These are phyloP conservation scores for Epichloe brachyelytri DNA, from an alignment of 2,329 filamentous ascomycete genomes.

Conservation along the genomic window DNA sequence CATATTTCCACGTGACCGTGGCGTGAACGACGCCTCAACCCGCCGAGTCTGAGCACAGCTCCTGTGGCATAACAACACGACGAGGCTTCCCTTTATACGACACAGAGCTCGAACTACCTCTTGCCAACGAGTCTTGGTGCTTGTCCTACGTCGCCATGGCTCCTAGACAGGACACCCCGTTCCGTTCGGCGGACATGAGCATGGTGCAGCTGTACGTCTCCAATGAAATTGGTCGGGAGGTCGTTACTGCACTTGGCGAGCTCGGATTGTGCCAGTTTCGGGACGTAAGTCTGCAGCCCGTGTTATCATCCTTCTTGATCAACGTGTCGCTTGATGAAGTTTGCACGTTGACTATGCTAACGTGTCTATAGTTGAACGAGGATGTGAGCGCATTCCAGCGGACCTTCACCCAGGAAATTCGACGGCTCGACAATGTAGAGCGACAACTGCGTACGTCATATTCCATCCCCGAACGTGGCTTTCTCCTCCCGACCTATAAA, in stretches of 20 bases:
- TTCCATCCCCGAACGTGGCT: constrained; percentile 3
- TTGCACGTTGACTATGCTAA: not conserved
- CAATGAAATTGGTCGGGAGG: constrained; percentile 96
- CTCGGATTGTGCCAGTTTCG: constrained; percentile 93
- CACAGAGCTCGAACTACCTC: constrained; percentile 16
- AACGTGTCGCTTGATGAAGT: not conserved
- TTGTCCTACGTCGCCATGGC: constrained; percentile 37
- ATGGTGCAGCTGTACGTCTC: constrained; percentile 99
- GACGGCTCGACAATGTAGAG: constrained; percentile 94
- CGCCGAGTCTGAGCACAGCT: constrained; percentile 7
- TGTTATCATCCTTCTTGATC: not conserved
- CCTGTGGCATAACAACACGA: constrained; percentile 15
- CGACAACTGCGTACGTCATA: constrained; percentile 73
- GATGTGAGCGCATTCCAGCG: constrained; percentile 90
- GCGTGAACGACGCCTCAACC: constrained; percentile 15
- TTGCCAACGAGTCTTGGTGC: constrained; percentile 18
- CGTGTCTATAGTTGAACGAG: constrained; percentile 62
- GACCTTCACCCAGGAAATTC: constrained; percentile 95
- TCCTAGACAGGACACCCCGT: constrained; percentile 75
- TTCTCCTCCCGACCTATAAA: constrained; percentile 1
- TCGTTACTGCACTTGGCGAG: constrained; percentile 91
- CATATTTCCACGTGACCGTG: constrained; percentile 14
- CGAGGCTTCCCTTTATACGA: constrained; percentile 11
- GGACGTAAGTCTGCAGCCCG: constrained; percentile 53
- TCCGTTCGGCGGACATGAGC: constrained; percentile 99